Base-by-base conservation (phyloP, 768 basidiomycete species). In the Naganishia onofrii region DNA sequence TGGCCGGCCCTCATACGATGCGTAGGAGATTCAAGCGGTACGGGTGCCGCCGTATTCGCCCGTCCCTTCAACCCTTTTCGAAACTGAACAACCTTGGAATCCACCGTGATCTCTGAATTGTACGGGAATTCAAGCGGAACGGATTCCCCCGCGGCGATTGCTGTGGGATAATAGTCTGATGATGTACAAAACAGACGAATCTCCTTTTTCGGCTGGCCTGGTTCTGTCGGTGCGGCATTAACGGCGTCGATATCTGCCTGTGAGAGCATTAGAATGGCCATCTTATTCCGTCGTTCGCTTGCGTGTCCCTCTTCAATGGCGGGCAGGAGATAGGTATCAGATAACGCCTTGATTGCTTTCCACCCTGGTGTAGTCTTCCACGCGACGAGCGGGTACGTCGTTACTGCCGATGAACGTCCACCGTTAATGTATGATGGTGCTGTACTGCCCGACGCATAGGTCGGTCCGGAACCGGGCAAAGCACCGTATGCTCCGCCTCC, bases 181-280 rank as follows among this genome's bases (percentile, higher is more conserved):
- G 81, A 80, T 0, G 81, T 78, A 72, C 80, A 80, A 73, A 81
- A 81, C 0, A 82, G 69, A 6, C 81, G 55, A 26, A 65, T 54
- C 23, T 44, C 28, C 57, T 66, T 31, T 55, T 29, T 57, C 17
- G 53, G 55, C 52, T 74, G 52, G 68, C 71, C 46, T 29, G 48
- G 44, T 34, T 48, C 29, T 7, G 53, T 31, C 0, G 48, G 23
- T 5, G 34, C 34, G 64, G 52, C 31, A 28, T 60, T 64, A 28
- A 69, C 48, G 51, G n/a, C 26, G 26, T 79, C 75, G 32, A 77
- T 69, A 9, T 75, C 70, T 13, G 75, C 77, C 4, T 66, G 57
- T 8, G 74, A 63, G 26, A 78, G 48, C 2, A 46, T 57, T 52
- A 80, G 77, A 32, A 65, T 57, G 2, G 69, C 68, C 60, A 67